Evolutionary conservation across 306 rosid species (phyloP), one percentile per base, ranked within the genome.

Genomic region (Sicyos baderoa): DNA sequence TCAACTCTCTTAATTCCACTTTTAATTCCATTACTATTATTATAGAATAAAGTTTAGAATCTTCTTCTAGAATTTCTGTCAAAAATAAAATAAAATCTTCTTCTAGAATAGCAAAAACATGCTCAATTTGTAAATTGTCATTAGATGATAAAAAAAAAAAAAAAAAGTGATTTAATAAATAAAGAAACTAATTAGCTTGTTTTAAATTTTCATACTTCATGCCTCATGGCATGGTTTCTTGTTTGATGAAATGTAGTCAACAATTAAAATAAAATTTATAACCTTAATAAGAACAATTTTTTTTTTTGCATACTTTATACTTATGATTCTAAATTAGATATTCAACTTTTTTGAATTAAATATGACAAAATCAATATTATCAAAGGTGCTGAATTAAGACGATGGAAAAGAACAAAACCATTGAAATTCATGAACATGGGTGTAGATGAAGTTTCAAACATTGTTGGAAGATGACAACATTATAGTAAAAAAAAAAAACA

Each of bases 271-370:
- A 8, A 16, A 50, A 50, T 5, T 50, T 23, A 57, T 22, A 57
- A 25, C 1, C 10, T 57, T 57, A 23, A 58, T 15, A 7, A 27
- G 21, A 58, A 25, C 21, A 4, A 13, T 25, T 29, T 1, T 57
- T 25, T 29, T 1, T 57, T 25, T 57, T 1, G 40, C 42, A 0
- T 57, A 57, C 42, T 55, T 58, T 6, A 27, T 58, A 58, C 27
- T 27, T 27, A 25, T 13, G 29, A 16, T 29, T 59, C 12, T 59
- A 27, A 27, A 32, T 5, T 13, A 32, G 15, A 14, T 59, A 59
- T 29, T 29, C 66, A 59, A 59, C 66, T 7, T 59, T 59, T 59
- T 2, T 59, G 45, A 59, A 59, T 27, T 59, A 59, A 59, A 29
- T 29, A 58, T 44, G 45, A 29, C 5, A 27, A 58, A 58, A 58